phyloP scores from a whole-genome alignment of 352 stramenopile species.

The Detonula confervacea region DNA sequence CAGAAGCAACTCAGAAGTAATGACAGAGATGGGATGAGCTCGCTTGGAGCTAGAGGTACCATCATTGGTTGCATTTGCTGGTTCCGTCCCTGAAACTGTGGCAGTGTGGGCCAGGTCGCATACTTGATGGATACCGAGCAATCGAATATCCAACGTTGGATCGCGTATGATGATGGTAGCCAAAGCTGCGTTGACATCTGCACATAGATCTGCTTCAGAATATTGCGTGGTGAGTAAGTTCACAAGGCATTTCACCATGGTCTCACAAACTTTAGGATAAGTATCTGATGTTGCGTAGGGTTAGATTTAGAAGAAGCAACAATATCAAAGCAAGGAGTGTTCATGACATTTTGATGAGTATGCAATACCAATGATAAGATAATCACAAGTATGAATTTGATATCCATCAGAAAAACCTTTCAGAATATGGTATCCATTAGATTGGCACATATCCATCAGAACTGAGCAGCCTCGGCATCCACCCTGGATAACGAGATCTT shows the following conservation, averaged over 20 bases:
- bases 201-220: conserved; percentile 41
- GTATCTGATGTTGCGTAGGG: conserved; percentile 28
- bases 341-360: too few species aligned
- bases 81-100: background rate
- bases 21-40: conserved; percentile 35
- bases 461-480: too few species aligned
- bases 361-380: background rate
- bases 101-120: conserved; percentile 68
- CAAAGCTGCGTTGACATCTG: conserved; percentile 55
- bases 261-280: conserved; percentile 58
- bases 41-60: background rate
- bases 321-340: too few species aligned
- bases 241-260: conserved; percentile 68
- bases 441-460: too few species aligned
- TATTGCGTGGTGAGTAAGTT: conserved; percentile 54
- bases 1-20: conserved; percentile 55
- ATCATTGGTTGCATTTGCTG: background rate
- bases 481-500: too few species aligned
- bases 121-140: conserved; percentile 68
- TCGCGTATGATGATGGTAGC: conserved; percentile 58
- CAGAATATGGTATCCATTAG: too few species aligned
- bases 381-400: too few species aligned
- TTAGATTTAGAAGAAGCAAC: conserved; percentile 1
- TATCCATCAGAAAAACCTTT: too few species aligned
- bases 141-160: conserved; percentile 57